phyloP scores from a whole-genome alignment of 176 grass and related monocot genomes.

The Echinochloa phyllopogon region DNA sequence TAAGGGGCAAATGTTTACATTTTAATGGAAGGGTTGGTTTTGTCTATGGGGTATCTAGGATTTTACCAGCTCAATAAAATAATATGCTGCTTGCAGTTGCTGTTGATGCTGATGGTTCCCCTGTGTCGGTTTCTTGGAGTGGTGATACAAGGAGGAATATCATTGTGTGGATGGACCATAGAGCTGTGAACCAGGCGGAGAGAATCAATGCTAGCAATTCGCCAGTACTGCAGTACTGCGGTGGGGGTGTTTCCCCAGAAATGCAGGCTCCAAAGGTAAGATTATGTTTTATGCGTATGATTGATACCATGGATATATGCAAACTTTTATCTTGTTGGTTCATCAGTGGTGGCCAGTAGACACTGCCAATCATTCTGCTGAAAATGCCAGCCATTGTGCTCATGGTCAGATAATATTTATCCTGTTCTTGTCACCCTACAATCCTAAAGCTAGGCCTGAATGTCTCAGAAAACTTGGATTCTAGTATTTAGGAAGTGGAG shows the following conservation, averaged over 20 bases:
- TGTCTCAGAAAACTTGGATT: background rate
- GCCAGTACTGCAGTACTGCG: conserved; percentile 85
- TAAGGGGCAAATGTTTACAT: background rate
- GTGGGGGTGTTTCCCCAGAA: conserved; percentile 88
- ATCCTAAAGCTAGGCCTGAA: background rate
- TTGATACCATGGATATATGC: background rate
- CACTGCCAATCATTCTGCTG: background rate
- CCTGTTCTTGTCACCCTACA: background rate
- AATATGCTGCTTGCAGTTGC: conserved; percentile 66
- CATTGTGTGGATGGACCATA: conserved; percentile 99
- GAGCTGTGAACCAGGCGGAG: conserved; percentile 83
- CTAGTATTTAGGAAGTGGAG: conserved; percentile 8
- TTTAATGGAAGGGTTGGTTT: background rate
- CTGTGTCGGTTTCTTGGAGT: conserved; percentile 87
- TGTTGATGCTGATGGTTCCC: conserved; percentile 86
- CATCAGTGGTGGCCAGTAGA: background rate
- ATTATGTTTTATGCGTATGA: background rate
- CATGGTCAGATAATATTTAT: conserved; percentile 13
- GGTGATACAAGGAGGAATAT: conserved; percentile 89
- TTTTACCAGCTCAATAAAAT: conserved; percentile 17
- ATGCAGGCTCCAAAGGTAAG: conserved; percentile 97
- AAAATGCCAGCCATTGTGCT: conserved; percentile 1
- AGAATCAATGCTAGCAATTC: conserved; percentile 83
- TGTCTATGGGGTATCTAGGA: conserved; percentile 1
- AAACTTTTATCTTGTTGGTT: background rate